Evolutionary conservation across 306 rosid genomes (phyloP), one percentile per base, ranked within the genome.

Genomic region (Trifolium repens): DNA sequence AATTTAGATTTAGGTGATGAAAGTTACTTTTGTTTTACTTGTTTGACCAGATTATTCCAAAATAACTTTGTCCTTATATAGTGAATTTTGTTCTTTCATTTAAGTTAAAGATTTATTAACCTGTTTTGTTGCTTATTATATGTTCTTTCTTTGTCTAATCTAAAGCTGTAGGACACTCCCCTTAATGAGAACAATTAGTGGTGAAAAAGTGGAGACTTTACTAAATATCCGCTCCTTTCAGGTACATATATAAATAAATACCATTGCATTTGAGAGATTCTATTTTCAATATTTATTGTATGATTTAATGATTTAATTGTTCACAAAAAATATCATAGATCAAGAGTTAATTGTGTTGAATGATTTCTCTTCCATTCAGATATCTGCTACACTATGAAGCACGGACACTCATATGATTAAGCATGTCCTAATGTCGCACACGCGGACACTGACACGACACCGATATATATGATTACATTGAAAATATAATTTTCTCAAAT

Each of bases 181-280:
- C 79, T 78, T 68, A 71, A 94, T 94, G 98, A 89, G 96, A 82
- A 85, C 87, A 53, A 91, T 81, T 76, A 79, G 39, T 26, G 84
- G 80, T 78, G 90, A 87, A 77, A 83, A 32, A 24, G 85, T 17
- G 71, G 91, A 68, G 54, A 17, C 75, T 12, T 70, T 66, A 71
- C 80, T 66, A 46, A 84, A 78, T 68, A 57, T 74, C 16, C 69
- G n/a, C 19, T 83, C 93, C 69, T 86, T 94, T 68, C 78, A 90
- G 98, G 98, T 92, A 85, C 16, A 24, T 67, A 24, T 67, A 69
- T 57, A 61, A 64, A 22, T 70, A 8, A 40, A 11, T 62, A 62
- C 4, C 27, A 46, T 70, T 54, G 8, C 59, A 71, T 54, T 76
- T 79, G 64, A 44, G 15, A 43, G 0, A 42, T 42, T 42, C 47